Conservation (phyloP, 2,329 filamentous ascomycete species). For the Pseudocercospora pini-densiflorae region DNA sequence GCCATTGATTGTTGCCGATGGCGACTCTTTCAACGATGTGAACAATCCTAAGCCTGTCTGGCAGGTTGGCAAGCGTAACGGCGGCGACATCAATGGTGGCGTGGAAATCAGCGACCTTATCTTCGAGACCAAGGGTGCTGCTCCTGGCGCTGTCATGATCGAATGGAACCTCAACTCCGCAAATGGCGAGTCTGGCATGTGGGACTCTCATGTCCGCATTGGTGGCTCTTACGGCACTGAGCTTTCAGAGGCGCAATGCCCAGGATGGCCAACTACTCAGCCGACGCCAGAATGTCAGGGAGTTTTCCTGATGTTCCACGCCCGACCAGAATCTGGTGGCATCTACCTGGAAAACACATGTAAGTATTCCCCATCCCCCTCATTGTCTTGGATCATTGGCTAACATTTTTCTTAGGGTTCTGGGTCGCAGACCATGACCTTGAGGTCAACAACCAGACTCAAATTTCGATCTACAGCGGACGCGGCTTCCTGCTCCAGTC, state of each 20-base stretch:
- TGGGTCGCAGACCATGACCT: conserved; percentile 62
- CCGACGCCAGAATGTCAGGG: conserved; percentile 68
- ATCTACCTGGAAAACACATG: conserved; percentile 65
- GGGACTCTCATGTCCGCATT: conserved; percentile 95
- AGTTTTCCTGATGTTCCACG: conserved; percentile 52
- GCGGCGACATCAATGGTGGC: conserved; percentile 69
- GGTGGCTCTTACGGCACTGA: conserved; percentile 84
- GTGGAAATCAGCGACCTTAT: conserved; percentile 90
- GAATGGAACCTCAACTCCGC: conserved; percentile 83
- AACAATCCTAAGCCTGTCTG: conserved; percentile 81
- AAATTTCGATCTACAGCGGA: conserved; percentile 51
- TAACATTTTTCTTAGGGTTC: conserved; percentile 38
- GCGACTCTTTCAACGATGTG: conserved; percentile 72
- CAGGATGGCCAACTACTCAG: conserved; percentile 74
- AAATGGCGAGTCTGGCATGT: conserved; percentile 75
- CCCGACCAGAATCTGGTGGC: conserved; percentile 63
- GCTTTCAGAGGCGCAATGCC: conserved; percentile 69
- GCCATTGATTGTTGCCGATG: conserved; percentile 85
- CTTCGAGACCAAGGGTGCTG: conserved; percentile 80
- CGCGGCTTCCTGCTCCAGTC: conserved; percentile 49
- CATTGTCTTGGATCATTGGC: neutral
- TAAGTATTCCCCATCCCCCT: neutral
- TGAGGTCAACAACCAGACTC: conserved; percentile 43
- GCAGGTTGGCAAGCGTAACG: conserved; percentile 70
- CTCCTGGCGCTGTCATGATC: conserved; percentile 86